phyloP scores from a whole-genome alignment of 2,329 filamentous ascomycete genomes.

The Fusarium compactum region DNA sequence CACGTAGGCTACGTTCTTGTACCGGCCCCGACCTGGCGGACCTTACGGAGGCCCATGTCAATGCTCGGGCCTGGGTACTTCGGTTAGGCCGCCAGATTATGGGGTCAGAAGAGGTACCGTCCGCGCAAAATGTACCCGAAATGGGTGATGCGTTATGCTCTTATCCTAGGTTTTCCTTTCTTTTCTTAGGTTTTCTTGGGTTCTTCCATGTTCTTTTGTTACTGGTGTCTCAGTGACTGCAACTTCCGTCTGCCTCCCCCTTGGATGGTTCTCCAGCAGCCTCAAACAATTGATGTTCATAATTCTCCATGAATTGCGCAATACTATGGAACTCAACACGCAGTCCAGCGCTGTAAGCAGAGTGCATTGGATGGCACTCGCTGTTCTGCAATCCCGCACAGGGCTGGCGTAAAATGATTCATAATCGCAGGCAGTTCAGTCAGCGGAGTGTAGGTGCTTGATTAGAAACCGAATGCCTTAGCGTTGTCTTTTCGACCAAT shows the following conservation, averaged over 20 bases:
- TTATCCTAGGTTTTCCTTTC: conserved; percentile 6
- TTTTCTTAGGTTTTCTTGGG: conserved; percentile 7
- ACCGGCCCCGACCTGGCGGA: conserved; percentile 24
- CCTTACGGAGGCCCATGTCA: conserved; percentile 28
- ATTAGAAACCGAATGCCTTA: conserved; percentile 40
- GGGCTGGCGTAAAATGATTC: conserved; percentile 39
- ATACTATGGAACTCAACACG: conserved; percentile 3
- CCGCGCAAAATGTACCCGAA: conserved; percentile 29
- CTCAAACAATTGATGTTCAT: not conserved
- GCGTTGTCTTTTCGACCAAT: conserved; percentile 26
- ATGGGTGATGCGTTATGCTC: conserved; percentile 14
- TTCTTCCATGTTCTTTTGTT: conserved; percentile 8
- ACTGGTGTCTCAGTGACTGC: conserved; percentile 12
- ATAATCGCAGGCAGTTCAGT: conserved; percentile 40
- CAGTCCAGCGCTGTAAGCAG: conserved; percentile 18
- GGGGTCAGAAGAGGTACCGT: conserved; percentile 26
- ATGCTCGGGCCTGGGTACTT: conserved; percentile 38
- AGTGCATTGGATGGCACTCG: conserved; percentile 10
- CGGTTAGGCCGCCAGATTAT: conserved; percentile 16
- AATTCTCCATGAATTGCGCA: conserved; percentile 11
- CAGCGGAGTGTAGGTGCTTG: conserved; percentile 26
- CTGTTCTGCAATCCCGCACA: conserved; percentile 36
- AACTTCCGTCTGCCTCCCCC: conserved; percentile 9
- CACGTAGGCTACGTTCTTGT: not conserved
- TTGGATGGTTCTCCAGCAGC: not conserved